Evolutionary conservation across 2,329 filamentous ascomycete species (phyloP).

Genomic region (Colletotrichum liriopes): DNA sequence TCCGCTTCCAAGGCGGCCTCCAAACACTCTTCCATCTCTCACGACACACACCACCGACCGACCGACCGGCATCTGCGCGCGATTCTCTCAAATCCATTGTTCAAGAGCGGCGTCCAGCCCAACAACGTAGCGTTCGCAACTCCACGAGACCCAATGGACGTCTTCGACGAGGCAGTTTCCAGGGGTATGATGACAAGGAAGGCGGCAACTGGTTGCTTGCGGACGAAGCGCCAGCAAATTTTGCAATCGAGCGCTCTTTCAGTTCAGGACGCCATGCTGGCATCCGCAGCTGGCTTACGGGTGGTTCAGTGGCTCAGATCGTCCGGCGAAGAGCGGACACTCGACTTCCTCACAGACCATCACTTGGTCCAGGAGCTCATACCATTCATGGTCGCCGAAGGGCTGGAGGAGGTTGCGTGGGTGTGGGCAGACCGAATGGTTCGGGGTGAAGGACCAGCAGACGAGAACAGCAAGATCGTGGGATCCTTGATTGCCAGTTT

Average conservation of each 20-base stretch:
- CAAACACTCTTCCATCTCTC: constrained; percentile 25
- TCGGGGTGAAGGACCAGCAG: constrained; percentile 43
- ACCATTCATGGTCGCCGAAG: constrained; percentile 68
- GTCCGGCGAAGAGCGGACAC: constrained; percentile 62
- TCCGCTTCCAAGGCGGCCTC: constrained; percentile 35
- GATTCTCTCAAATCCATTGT: constrained; percentile 72
- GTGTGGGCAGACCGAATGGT: constrained; percentile 58
- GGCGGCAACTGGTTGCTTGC: constrained; percentile 69
- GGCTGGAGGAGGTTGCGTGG: constrained; percentile 67
- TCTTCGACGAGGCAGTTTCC: constrained; percentile 71
- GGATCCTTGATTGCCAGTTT: constrained; percentile 56
- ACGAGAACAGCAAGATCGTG: constrained; percentile 26
- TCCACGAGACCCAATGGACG: constrained; percentile 63
- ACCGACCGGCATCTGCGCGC: constrained; percentile 69
- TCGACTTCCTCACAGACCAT: constrained; percentile 61
- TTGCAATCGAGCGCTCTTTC: constrained; percentile 52
- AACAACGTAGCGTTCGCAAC: constrained; percentile 20
- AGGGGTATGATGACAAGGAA: constrained; percentile 70
- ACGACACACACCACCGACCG: constrained; percentile 51
- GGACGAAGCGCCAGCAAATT: constrained; percentile 62
- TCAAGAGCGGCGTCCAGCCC: constrained; percentile 56
- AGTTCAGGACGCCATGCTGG: constrained; percentile 53
- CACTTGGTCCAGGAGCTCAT: constrained; percentile 59
- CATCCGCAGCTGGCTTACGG: constrained; percentile 62
- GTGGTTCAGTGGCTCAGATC: constrained; percentile 70